These are phyloP conservation scores for Moniliella sp. DNA, from an alignment of 1,284 basidiomycete genomes.

Conservation along the genomic window DNA sequence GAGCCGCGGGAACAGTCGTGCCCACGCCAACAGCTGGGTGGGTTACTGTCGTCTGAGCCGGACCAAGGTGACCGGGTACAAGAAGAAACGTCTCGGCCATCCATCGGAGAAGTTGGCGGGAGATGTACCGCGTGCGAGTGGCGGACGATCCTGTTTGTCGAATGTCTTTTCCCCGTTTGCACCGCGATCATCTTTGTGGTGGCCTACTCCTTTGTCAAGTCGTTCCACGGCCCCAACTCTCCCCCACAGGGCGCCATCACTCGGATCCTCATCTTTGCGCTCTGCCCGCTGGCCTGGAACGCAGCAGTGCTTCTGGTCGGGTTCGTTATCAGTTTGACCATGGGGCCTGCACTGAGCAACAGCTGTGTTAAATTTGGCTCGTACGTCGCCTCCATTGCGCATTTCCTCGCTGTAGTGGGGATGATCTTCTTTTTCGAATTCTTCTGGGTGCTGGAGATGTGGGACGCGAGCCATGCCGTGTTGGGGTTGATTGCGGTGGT, in stretches of 20 bases:
- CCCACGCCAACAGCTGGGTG: constrained; percentile 34
- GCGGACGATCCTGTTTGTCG: constrained; percentile 29
- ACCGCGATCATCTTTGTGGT: constrained; percentile 28
- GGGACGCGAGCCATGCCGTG: constrained; percentile 69
- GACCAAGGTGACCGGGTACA: constrained; percentile 33
- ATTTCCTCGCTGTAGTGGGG: constrained; percentile 26
- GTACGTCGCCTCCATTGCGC: constrained; percentile 29
- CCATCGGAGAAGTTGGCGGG: constrained; percentile 31
- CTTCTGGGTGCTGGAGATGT: constrained; percentile 79
- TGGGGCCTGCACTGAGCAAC: constrained; percentile 71
- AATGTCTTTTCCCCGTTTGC: constrained; percentile 25
- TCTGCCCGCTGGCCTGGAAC: constrained; percentile 90
- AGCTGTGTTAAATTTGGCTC: constrained; percentile 34
- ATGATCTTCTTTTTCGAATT: constrained; percentile 18
- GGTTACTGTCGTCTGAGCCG: constrained; percentile 33
- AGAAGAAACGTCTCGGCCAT: constrained; percentile 34
- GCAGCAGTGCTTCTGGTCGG: constrained; percentile 64
- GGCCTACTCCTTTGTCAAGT: constrained; percentile 34
- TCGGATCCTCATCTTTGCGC: constrained; percentile 71
- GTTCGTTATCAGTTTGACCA: constrained; percentile 73
- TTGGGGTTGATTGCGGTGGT: constrained; percentile 35
- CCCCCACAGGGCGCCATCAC: constrained; percentile 49
- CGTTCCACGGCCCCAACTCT: constrained; percentile 20
- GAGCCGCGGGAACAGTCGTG: constrained; percentile 31
- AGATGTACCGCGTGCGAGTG: constrained; percentile 31